Evolutionary conservation across 768 basidiomycete genomes (phyloP), one percentile per base, ranked within the genome.

Genomic region (Psilocybe azurescens): DNA sequence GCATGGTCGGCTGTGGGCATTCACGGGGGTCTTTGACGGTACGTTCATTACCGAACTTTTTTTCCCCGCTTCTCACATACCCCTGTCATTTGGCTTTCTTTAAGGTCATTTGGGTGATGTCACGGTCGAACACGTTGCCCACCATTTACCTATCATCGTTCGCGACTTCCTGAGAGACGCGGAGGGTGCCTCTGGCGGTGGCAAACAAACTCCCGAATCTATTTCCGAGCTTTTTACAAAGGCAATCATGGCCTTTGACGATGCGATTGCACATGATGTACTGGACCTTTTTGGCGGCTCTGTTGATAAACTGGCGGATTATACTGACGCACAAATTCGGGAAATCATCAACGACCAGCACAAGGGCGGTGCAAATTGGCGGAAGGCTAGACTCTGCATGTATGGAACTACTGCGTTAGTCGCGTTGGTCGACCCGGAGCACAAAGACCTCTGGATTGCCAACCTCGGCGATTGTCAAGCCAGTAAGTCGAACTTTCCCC

Each of bases 381-480:
- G 83, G 56, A 89, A 87, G 68, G 86, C 86, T 18, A 76, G 88
- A 53, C 78, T 90, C 53, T 89, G 89, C 70, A 90, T 93, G 85
- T 89, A 91, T 66, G 91, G 91, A 20, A 90, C 88, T 0, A 93
- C 91, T 2, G 90, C 88, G 5, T 82, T 93, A 33, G 83, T 93
- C 46, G 83, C 91, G 8, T 80, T 93, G 39, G 82, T 89, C 46
- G 90, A 92, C 75, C 89, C 90, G 38, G 78, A 85, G 18, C 83
- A 84, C 64, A 78, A 83, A 68, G 85, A 91, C 64, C 76, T 93
- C 20, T 93, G 91, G 91, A 75, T 93, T 51, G 91, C 90, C 5
- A 92, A 92, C 69, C 79, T 93, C 29, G 91, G 91, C 13, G 91
- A 93, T 69, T 92, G 89, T 72, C 88, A 90, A 79, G 89, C 89